Percentiles rank a stretch among this genome's conserved stretches.
Conservation (phyloP, 208 protist species). For the Trypanosoma boissoni region DNA sequence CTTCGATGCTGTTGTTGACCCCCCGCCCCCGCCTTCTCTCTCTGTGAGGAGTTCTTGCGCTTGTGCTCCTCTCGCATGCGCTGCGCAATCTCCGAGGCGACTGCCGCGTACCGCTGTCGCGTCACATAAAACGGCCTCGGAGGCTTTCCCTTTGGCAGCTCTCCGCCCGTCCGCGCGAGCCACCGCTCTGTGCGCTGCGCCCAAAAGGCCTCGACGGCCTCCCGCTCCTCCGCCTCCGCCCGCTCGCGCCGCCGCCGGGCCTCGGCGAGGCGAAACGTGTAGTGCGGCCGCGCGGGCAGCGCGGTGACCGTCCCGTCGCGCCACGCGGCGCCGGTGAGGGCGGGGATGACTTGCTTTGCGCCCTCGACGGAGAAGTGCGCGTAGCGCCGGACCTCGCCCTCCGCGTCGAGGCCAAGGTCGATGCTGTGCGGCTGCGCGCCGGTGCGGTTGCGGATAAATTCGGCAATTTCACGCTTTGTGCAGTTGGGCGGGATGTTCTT, state of each 20-base stretch:
- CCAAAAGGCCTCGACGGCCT: slow-evolving; percentile 34
- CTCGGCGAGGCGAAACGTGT: slow-evolving; percentile 63
- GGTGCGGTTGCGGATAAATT: slow-evolving; percentile 76
- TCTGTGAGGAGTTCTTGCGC: neutral
- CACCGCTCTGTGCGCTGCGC: slow-evolving; percentile 29
- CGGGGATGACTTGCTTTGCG: slow-evolving; percentile 70
- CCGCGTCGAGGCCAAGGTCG: slow-evolving; percentile 66
- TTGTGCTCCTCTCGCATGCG: slow-evolving; percentile 32
- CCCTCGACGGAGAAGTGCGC: slow-evolving; percentile 86
- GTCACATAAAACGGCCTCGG: slow-evolving; percentile 63
- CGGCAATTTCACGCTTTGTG: slow-evolving; percentile 83
- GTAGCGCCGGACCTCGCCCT: slow-evolving; percentile 62
- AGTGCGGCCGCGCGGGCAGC: slow-evolving; percentile 61
- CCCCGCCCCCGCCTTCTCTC: neutral
- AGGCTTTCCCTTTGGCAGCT: slow-evolving; percentile 34
- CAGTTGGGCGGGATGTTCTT: slow-evolving; percentile 77
- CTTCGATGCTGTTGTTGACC: neutral
- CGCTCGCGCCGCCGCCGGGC: slow-evolving; percentile 69
- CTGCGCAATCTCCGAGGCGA: slow-evolving; percentile 65
- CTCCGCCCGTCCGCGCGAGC: slow-evolving; percentile 48
- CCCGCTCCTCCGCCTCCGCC: slow-evolving; percentile 47
- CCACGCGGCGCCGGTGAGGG: slow-evolving; percentile 31
- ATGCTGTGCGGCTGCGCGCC: slow-evolving; percentile 81
- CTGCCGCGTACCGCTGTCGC: slow-evolving; percentile 47
- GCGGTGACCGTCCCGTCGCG: slow-evolving; percentile 44